A percentile compares a stretch with the other conserved stretches of the same genome.
These are phyloP conservation scores for Lophiostoma macrostomum DNA, from an alignment of 495 filamentous ascomycete genomes.

Conservation along the genomic window DNA sequence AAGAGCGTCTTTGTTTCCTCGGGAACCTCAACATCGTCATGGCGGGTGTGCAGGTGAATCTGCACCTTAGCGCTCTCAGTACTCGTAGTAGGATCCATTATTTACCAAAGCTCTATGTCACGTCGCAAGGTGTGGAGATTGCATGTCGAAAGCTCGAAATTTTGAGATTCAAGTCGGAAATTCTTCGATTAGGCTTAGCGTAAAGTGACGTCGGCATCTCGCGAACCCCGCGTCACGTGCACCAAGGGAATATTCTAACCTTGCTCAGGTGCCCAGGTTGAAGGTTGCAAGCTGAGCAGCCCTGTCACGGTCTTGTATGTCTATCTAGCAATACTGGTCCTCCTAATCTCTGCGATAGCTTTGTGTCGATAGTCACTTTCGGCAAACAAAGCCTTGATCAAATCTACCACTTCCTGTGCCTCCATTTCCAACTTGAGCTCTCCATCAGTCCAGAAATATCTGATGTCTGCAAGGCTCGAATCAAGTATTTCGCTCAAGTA, in stretches of 20 bases:
- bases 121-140: constrained; percentile 1
- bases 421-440: constrained; percentile 81
- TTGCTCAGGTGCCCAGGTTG: not conserved
- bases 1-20: constrained; percentile 61
- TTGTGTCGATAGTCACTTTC: constrained; percentile 75
- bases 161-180: constrained; percentile 7
- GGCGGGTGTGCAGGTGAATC: constrained; percentile 57
- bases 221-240: constrained; percentile 10
- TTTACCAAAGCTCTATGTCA: no score
- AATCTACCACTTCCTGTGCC: constrained; percentile 77
- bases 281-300: not conserved
- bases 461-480: constrained; percentile 83
- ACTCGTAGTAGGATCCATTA: no score
- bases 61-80: constrained; percentile 55
- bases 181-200: constrained; percentile 16
- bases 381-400: constrained; percentile 87
- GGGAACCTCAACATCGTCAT: constrained; percentile 59
- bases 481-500: constrained; percentile 87
- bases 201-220: constrained; percentile 7
- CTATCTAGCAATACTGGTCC: not conserved
- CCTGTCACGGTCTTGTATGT: not conserved
- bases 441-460: constrained; percentile 82
- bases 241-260: no score
- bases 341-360: constrained; percentile 74
- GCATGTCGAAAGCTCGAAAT: constrained; percentile 3